Evolutionary conservation across 768 basidiomycete genomes (phyloP).

Genomic region (Mycena chlorophos): DNA sequence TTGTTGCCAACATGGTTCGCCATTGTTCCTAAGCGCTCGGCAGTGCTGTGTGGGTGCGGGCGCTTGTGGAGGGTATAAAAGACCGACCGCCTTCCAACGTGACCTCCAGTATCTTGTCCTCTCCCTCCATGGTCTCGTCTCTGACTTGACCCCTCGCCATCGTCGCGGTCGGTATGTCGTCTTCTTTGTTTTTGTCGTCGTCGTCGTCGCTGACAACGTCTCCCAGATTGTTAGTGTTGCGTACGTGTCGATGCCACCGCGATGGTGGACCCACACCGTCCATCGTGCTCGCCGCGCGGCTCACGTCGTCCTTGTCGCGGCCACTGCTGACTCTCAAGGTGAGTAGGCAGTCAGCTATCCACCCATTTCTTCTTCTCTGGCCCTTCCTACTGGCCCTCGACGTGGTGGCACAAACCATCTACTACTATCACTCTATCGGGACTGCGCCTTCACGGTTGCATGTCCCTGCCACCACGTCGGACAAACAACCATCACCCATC

Average conservation of each 20-base stretch:
- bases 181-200: too few species aligned
- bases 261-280: background rate
- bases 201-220: background rate
- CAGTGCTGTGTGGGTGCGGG: too few species aligned
- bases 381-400: background rate
- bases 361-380: background rate
- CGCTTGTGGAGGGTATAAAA: background rate
- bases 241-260: background rate
- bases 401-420: background rate
- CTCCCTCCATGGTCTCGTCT: too few species aligned
- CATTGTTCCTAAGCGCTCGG: too few species aligned
- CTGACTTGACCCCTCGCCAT: too few species aligned
- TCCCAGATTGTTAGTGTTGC: background rate
- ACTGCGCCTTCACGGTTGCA: too few species aligned
- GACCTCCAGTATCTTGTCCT: background rate
- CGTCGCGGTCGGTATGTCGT: too few species aligned
- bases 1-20: too few species aligned
- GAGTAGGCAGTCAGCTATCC: background rate
- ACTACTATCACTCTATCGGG: background rate
- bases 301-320: background rate
- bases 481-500: background rate
- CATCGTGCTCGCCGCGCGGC: background rate
- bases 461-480: background rate
- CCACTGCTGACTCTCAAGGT: background rate
- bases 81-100: background rate